These are phyloP conservation scores for Jamesozyma gamospora DNA, from an alignment of 805 yeast species.

Conservation along the genomic window DNA sequence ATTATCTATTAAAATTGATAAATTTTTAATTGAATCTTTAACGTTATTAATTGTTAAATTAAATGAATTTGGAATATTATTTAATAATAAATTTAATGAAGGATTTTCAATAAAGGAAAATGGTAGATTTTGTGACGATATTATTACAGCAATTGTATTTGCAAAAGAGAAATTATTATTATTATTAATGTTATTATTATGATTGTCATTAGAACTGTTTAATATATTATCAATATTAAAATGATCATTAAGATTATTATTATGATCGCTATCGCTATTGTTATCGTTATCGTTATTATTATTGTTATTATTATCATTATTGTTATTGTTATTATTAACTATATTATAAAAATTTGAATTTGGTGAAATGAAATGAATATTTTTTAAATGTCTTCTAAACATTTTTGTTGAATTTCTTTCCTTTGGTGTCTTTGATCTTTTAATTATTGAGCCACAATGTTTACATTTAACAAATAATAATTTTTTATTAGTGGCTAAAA, in stretches of 20 bases:
- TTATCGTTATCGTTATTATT: not conserved
- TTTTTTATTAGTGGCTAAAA: conserved; percentile 4
- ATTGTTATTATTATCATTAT: not conserved
- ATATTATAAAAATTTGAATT: conserved; percentile 2
- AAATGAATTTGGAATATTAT: not conserved
- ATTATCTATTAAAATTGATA: conserved; percentile 4
- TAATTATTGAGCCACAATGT: conserved; percentile 6
- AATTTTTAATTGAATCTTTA: conserved; percentile 1
- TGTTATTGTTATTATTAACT: not conserved
- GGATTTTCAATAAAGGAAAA: conserved; percentile 3
- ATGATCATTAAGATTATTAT: not conserved
- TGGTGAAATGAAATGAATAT: conserved; percentile 4
- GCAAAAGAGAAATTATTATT: not conserved
- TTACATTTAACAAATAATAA: conserved; percentile 8
- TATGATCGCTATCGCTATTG: not conserved
- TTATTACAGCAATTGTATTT: conserved; percentile 4
- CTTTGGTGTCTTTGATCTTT: not conserved
- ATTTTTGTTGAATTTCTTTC: not conserved
- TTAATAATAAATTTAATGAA: conserved; percentile 3
- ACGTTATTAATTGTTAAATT: not conserved
- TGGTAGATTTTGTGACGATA: conserved; percentile 10
- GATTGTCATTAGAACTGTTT: not conserved
- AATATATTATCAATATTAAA: not conserved
- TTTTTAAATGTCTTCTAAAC: conserved; percentile 6
- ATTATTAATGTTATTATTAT: not conserved